Conservation (phyloP, 768 basidiomycete species). For the Leccinellum albellum region DNA sequence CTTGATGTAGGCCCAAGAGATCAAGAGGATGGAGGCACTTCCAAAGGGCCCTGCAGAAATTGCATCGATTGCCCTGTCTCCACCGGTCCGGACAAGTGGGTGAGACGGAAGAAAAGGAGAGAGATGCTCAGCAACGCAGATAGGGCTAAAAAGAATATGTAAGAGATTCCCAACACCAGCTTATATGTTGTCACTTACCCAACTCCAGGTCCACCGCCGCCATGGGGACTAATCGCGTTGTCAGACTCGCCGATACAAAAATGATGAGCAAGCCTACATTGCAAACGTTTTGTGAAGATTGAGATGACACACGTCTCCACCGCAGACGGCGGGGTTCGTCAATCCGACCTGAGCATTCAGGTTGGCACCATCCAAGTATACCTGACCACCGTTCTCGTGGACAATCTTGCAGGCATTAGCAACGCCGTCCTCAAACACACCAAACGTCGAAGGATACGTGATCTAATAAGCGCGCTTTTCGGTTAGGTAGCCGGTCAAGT, state of each 20-base stretch:
- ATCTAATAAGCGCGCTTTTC: conserved; percentile 48
- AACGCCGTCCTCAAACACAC: conserved; percentile 94
- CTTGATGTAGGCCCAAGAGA: conserved; percentile 99
- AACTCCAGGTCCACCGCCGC: conserved; percentile 95
- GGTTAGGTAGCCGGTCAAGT: conserved; percentile 1
- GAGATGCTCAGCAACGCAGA: conserved; percentile 91
- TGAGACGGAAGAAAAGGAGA: conserved; percentile 93
- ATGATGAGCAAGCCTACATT: conserved; percentile 52
- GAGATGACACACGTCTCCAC: conserved; percentile 96
- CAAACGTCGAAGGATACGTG: conserved; percentile 96
- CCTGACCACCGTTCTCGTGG: conserved; percentile 93
- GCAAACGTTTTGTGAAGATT: conserved; percentile 98
- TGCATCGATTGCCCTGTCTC: conserved; percentile 73
- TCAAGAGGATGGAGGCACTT: conserved; percentile 90
- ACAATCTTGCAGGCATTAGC: conserved; percentile 88
- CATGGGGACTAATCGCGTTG: conserved; percentile 68
- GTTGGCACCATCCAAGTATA: conserved; percentile 95
- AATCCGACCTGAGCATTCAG: conserved; percentile 91
- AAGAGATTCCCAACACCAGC: neutral
- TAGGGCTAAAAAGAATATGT: conserved; percentile 51
- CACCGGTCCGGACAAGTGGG: conserved; percentile 64
- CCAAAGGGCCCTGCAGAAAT: conserved; percentile 93
- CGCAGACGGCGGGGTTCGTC: conserved; percentile 91
- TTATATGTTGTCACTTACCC: conserved; percentile 48
- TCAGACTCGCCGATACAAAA: neutral